Evolutionary conservation across 148 eudicot genomes (phyloP).

Genomic region (Rhododendron williamsianum): DNA sequence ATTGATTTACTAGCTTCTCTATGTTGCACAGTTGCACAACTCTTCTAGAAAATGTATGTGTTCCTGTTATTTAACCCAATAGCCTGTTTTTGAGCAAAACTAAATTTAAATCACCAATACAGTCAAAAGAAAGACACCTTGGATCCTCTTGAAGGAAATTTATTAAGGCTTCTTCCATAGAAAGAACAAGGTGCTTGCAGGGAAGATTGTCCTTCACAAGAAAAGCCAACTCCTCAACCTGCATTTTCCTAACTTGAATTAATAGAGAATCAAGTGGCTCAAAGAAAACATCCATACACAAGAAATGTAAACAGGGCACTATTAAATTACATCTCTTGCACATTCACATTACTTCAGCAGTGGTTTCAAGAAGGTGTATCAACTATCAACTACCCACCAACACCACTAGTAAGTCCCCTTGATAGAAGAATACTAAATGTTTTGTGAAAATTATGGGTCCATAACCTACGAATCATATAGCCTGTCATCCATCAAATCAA

Average conservation of each 20-base stretch:
- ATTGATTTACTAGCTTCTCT: not conserved
- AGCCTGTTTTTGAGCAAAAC: not conserved
- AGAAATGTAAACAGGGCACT: not conserved
- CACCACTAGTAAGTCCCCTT: not conserved
- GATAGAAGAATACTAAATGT: not conserved
- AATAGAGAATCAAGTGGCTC: not conserved
- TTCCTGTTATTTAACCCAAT: not conserved
- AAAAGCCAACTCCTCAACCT: constrained; percentile 96
- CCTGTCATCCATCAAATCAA: not conserved
- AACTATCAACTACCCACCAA: not conserved
- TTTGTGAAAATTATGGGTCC: not conserved
- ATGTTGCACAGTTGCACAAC: not conserved
- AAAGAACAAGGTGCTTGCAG: constrained; percentile 81
- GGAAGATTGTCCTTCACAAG: constrained; percentile 77
- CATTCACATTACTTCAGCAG: not conserved
- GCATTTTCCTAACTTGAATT: constrained; percentile 13
- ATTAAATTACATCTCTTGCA: not conserved
- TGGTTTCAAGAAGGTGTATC: not conserved
- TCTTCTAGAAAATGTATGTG: not conserved
- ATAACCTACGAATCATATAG: not conserved
- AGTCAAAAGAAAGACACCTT: constrained; percentile 38
- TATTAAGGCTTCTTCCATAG: constrained; percentile 71
- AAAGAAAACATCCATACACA: not conserved
- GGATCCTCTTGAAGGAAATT: constrained; percentile 64
- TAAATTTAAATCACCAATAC: not conserved